A percentile compares a stretch with the other conserved stretches of the same genome.
phyloP scores from a whole-genome alignment of 2,329 filamentous ascomycete genomes.

The Gaeumannomyces sp. region DNA sequence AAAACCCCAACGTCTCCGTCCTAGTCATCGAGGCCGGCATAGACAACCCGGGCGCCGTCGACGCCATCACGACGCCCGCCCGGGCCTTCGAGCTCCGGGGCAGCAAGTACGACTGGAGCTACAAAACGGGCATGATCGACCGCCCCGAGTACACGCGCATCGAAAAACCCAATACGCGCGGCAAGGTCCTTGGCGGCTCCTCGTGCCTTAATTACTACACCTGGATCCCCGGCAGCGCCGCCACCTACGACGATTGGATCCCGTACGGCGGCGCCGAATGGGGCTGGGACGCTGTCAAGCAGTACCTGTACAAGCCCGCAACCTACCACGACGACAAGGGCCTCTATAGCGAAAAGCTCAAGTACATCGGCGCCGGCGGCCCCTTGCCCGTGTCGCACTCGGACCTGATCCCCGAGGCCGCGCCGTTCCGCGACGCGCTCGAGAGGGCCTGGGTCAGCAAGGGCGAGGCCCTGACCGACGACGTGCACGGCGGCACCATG shows the following conservation, averaged over 20 bases:
- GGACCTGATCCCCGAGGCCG: conserved; percentile 44
- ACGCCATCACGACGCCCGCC: conserved; percentile 47
- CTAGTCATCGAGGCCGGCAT: conserved; percentile 43
- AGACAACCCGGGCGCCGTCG: conserved; percentile 40
- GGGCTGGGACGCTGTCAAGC: conserved; percentile 46
- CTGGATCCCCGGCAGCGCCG: conserved; percentile 52
- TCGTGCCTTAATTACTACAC: conserved; percentile 57
- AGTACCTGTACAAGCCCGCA: conserved; percentile 49
- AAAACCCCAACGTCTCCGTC: conserved; percentile 39
- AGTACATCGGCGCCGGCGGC: conserved; percentile 44
- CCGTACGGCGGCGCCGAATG: conserved; percentile 65
- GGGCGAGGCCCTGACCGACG: conserved; percentile 42
- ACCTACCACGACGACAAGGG: conserved; percentile 51
- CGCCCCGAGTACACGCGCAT: conserved; percentile 53
- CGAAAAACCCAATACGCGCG: conserved; percentile 57
- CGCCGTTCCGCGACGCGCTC: conserved; percentile 43
- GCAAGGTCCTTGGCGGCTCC: conserved; percentile 53
- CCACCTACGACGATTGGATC: conserved; percentile 62
- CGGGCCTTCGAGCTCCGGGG: conserved; percentile 45
- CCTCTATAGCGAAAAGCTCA: conserved; percentile 36
- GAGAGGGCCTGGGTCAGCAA: conserved; percentile 47
- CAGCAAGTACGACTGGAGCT: conserved; percentile 53
- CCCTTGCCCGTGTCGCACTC: conserved; percentile 50
- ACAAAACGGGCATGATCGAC: conserved; percentile 56
- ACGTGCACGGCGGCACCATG: conserved; percentile 52